Percentiles rank a stretch among this genome's conserved stretches.
Evolutionary conservation across 495 filamentous ascomycete genomes (phyloP).

Genomic region (Saxophila tyrrhenica): DNA sequence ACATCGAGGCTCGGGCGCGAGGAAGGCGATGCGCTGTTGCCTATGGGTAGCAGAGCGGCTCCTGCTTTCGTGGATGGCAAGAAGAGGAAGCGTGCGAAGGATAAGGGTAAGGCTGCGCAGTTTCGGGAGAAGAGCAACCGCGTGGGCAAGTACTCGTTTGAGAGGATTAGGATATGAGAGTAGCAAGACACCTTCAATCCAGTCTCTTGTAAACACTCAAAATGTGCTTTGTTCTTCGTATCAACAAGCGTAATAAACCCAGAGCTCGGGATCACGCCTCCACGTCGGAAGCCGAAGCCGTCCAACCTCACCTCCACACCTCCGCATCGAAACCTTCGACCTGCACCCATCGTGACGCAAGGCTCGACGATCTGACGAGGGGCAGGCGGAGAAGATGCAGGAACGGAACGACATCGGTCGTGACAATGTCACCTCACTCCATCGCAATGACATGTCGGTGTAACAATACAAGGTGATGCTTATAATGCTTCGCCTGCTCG

Average conservation of each 20-base stretch:
- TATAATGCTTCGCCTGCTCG: too few species aligned
- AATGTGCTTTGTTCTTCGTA: too few species aligned
- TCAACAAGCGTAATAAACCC: too few species aligned
- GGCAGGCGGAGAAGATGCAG: not conserved
- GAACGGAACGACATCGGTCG: not conserved
- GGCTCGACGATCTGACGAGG: not conserved
- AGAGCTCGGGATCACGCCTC: not conserved
- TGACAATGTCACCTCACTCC: not conserved
- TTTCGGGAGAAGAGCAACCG: constrained; percentile 10
- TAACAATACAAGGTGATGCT: too few species aligned
- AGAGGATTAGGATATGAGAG: constrained; percentile 16
- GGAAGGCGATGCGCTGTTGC: not conserved
- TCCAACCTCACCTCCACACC: not conserved
- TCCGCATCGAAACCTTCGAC: not conserved
- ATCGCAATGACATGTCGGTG: not conserved
- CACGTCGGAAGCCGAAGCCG: not conserved
- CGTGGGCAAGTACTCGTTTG: constrained; percentile 17
- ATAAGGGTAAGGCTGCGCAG: not conserved
- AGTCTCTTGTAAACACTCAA: too few species aligned
- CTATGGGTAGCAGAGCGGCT: constrained; percentile 4
- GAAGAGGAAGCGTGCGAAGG: constrained; percentile 1
- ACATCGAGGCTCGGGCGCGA: not conserved
- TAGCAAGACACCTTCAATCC: too few species aligned
- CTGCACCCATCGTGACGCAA: not conserved
- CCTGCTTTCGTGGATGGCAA: not conserved